A percentile compares a stretch with the other conserved stretches of the same genome.
phyloP scores from a whole-genome alignment of 1,139 yeast species.

The Hyphopichia khmerensis region DNA sequence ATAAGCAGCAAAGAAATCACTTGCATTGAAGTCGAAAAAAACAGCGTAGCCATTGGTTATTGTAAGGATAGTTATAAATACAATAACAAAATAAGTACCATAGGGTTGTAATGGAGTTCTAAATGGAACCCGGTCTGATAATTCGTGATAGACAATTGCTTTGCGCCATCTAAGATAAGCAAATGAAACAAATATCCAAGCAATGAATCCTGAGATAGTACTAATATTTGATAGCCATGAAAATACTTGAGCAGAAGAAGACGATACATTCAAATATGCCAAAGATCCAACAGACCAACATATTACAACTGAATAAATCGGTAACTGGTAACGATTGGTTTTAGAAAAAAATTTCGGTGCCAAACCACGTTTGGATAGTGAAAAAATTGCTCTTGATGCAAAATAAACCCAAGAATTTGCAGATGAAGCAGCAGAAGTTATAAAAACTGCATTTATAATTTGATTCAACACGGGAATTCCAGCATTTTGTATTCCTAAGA shows the following conservation, averaged over 20 bases:
- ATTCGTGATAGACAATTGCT: constrained; percentile 32
- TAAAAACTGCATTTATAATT: constrained; percentile 56
- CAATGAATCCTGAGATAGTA: constrained; percentile 44
- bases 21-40: constrained; percentile 45
- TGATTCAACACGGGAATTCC: constrained; percentile 52
- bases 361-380: constrained; percentile 57
- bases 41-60: constrained; percentile 54
- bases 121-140: constrained; percentile 40
- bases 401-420: constrained; percentile 56
- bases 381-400: constrained; percentile 55
- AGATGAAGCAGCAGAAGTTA: constrained; percentile 45
- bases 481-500: constrained; percentile 36
- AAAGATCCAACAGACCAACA: constrained; percentile 37
- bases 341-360: constrained; percentile 60
- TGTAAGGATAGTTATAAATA: constrained; percentile 37
- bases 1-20: constrained; percentile 60
- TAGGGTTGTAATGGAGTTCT: constrained; percentile 45
- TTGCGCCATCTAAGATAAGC: constrained; percentile 44
- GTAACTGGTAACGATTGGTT: constrained; percentile 62
- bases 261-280: constrained; percentile 38
- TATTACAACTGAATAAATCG: constrained; percentile 41
- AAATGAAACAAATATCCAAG: constrained; percentile 29
- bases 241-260: constrained; percentile 33
- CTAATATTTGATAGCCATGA: constrained; percentile 41
- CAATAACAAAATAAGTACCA: constrained; percentile 42